Evolutionary conservation across 352 stramenopile genomes (phyloP), one percentile per base, ranked within the genome.

Genomic region (Globisporangium orthogonon): DNA sequence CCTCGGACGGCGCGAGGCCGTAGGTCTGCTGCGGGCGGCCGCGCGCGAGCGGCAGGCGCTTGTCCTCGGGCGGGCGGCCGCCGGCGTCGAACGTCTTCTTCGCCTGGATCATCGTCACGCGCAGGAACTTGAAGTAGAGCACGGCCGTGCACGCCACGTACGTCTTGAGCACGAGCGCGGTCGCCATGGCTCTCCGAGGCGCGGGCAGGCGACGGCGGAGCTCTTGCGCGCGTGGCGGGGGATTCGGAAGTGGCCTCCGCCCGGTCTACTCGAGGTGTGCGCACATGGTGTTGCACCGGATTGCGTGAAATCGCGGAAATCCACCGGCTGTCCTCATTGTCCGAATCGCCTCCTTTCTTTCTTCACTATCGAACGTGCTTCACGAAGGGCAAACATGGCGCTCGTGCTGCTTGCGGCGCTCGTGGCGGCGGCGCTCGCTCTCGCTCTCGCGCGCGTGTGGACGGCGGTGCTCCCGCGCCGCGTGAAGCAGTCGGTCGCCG

Each of bases 41-140:
- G 70, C 41, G 60, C 30, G 66, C 60, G 23, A 66, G 30, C 10
- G 40, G 49, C 13, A 87, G 62, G 43, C 53, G 50, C 50, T 67
- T 73, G 65, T 86, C 77, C 58, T 87, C 77, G 18, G 77, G 74
- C 15, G 75, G 62, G 6, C 76, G 76, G 3, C 59, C 67, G 10
- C 75, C 78, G 2, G 74, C 62, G 40, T 70, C 62, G 56, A 84
- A 89, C 7, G 73, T 89, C 58, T 86, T 86, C 37, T 51, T 69
- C 44, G 63, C 75, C 48, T 88, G 75, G 33, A 88, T 73, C 10
- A 65, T 60, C 28, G 73, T 76, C 23, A 65, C 67, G 41, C 76
- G 66, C 55, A 89, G 46, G 65, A 87, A 89, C 70, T 91, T 91
- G 70, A 84, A 45, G 69, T 82, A 91, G 31, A 91, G 71, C 52